These are phyloP conservation scores for Ceriops decandra DNA, from an alignment of 345 rosid species.

Conservation along the genomic window DNA sequence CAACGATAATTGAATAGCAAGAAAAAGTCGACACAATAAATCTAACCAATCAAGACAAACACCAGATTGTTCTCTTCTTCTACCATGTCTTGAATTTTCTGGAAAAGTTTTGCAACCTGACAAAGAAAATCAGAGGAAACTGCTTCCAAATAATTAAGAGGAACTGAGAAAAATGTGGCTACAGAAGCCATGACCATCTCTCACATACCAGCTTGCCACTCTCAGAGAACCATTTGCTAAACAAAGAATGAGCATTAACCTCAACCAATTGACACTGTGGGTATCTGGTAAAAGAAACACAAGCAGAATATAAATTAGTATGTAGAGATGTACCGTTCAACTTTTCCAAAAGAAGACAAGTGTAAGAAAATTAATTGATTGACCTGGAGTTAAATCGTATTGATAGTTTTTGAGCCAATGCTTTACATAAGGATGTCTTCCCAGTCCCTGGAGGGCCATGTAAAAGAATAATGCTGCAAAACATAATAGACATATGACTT, in stretches of 20 bases:
- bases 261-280: constrained; percentile 88
- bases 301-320: neutral
- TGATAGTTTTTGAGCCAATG: constrained; percentile 92
- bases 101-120: constrained; percentile 96
- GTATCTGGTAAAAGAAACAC: constrained; percentile 50
- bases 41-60: constrained; percentile 98
- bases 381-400: constrained; percentile 83
- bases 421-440: constrained; percentile 93
- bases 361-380: constrained; percentile 9
- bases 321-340: neutral
- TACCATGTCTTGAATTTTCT: constrained; percentile 97
- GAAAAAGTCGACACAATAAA: constrained; percentile 7
- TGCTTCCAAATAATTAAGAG: neutral
- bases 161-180: neutral
- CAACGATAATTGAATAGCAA: constrained; percentile 2
- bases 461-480: constrained; percentile 79
- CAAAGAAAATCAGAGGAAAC: constrained; percentile 7
- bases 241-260: constrained; percentile 98
- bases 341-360: neutral
- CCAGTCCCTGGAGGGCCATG: constrained; percentile 99
- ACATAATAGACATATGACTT: neutral
- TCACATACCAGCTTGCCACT: constrained; percentile 92
- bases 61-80: constrained; percentile 98
- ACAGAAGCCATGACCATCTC: neutral
- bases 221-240: constrained; percentile 99